These are phyloP conservation scores for Candida xiaguanensis DNA, from an alignment of 805 yeast genomes.

Conservation along the genomic window DNA sequence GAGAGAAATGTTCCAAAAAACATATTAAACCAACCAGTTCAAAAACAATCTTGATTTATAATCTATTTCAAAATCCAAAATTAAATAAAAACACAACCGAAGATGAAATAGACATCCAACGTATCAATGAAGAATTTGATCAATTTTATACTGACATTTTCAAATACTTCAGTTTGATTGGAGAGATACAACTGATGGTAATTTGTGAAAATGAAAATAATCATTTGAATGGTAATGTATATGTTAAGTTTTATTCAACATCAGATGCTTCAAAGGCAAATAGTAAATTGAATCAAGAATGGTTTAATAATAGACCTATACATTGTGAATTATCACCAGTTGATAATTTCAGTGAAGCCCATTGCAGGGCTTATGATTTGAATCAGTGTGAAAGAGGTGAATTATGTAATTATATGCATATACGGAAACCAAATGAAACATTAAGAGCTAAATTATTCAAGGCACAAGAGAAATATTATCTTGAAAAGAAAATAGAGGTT, in stretches of 20 bases:
- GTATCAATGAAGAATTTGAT: conserved; percentile 49
- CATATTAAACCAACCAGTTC: conserved; percentile 68
- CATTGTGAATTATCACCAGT: conserved; percentile 80
- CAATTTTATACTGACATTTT: conserved; percentile 70
- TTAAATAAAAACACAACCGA: conserved; percentile 30
- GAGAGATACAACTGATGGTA: conserved; percentile 55
- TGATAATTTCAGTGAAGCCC: conserved; percentile 61
- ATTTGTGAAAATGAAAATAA: conserved; percentile 82
- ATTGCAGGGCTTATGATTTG: conserved; percentile 68
- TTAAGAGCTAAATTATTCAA: conserved; percentile 38
- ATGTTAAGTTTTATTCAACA: conserved; percentile 54
- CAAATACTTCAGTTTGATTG: conserved; percentile 50
- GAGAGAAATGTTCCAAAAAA: conserved; percentile 76
- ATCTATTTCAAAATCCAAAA: conserved; percentile 62
- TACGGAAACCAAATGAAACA: conserved; percentile 49
- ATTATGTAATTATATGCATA: conserved; percentile 84
- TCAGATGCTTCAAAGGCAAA: conserved; percentile 60
- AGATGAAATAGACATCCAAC: conserved; percentile 27
- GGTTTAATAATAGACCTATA: conserved; percentile 80
- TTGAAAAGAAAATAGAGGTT: conserved; percentile 14
- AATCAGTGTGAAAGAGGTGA: conserved; percentile 73
- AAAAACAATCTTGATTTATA: conserved; percentile 59
- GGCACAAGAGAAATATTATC: conserved; percentile 32
- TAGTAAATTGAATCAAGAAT: conserved; percentile 63
- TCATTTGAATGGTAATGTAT: conserved; percentile 85